Evolutionary conservation across 2,329 filamentous ascomycete species (phyloP).

Genomic region (Talaromyces funiculosus): DNA sequence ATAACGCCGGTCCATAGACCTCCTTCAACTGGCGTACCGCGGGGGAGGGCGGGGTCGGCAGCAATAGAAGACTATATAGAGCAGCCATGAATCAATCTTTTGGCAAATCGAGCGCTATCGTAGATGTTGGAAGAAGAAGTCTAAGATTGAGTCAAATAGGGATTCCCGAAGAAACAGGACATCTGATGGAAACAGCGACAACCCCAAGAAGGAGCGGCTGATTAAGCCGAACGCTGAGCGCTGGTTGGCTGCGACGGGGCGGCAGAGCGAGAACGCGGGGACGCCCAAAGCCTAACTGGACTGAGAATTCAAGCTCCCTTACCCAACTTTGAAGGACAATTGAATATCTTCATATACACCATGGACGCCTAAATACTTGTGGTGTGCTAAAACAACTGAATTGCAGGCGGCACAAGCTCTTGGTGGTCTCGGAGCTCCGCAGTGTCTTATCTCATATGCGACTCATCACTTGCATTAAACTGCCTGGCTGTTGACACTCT

Average conservation of each 20-base stretch:
- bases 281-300: neutral
- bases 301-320: neutral
- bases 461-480: neutral
- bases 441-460: conserved; percentile 23
- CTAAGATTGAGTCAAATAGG: neutral
- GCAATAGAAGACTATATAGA: conserved; percentile 51
- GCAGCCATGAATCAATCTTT: conserved; percentile 2
- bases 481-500: neutral
- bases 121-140: neutral
- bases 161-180: neutral
- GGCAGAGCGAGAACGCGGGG: conserved; percentile 4
- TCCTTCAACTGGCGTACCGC: conserved; percentile 49
- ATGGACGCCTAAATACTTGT: neutral
- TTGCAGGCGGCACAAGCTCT: conserved; percentile 43
- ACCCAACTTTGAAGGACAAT: neutral
- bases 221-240: neutral
- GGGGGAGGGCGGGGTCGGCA: conserved; percentile 56
- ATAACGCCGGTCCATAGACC: conserved; percentile 57
- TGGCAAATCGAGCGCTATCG: neutral
- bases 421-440: conserved; percentile 42
- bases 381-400: conserved; percentile 37
- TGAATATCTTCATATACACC: neutral
- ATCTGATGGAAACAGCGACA: neutral
- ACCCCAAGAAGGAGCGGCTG: neutral
- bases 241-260: conserved; percentile 5